phyloP scores from a whole-genome alignment of 2,329 filamentous ascomycete species.

The Penicillium sp. region DNA sequence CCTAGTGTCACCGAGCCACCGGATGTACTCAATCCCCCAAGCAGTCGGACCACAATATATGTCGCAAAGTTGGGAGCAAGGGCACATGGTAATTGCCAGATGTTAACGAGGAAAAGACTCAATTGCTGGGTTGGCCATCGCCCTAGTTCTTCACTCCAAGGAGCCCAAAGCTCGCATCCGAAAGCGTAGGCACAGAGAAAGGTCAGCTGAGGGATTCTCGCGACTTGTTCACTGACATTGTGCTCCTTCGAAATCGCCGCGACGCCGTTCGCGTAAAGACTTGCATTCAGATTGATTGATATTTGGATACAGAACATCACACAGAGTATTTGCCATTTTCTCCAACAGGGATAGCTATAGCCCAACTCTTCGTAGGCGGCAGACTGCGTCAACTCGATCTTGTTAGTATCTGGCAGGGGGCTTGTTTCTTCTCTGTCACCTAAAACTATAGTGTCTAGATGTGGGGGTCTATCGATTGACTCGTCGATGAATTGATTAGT shows the following conservation, averaged over 20 bases:
- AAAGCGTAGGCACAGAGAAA: constrained; percentile 79
- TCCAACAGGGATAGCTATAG: constrained; percentile 58
- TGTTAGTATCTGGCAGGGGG: not conserved
- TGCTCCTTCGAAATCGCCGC: constrained; percentile 65
- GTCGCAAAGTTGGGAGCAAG: constrained; percentile 70
- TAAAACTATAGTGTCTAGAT: not conserved
- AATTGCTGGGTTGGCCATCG: constrained; percentile 73
- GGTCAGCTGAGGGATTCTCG: constrained; percentile 70
- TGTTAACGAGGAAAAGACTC: constrained; percentile 71
- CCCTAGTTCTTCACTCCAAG: constrained; percentile 80
- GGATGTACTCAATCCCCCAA: constrained; percentile 63
- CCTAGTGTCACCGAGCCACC: constrained; percentile 66
- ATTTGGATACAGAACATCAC: constrained; percentile 71
- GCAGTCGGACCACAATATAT: constrained; percentile 65
- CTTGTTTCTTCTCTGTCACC: not conserved
- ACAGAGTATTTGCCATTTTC: constrained; percentile 70
- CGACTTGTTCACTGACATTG: constrained; percentile 64
- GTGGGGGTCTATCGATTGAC: too few relatives aligned
- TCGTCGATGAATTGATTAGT: too few relatives aligned
- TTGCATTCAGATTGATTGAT: constrained; percentile 77
- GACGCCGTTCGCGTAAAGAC: constrained; percentile 68
- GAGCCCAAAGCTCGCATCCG: constrained; percentile 83
- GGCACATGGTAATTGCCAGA: constrained; percentile 72
- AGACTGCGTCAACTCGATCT: constrained; percentile 46
- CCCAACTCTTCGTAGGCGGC: constrained; percentile 67